Evolutionary conservation across 2,329 filamentous ascomycete species (phyloP), one percentile per base, ranked within the genome.

Genomic region (Colletotrichum simmondsii): DNA sequence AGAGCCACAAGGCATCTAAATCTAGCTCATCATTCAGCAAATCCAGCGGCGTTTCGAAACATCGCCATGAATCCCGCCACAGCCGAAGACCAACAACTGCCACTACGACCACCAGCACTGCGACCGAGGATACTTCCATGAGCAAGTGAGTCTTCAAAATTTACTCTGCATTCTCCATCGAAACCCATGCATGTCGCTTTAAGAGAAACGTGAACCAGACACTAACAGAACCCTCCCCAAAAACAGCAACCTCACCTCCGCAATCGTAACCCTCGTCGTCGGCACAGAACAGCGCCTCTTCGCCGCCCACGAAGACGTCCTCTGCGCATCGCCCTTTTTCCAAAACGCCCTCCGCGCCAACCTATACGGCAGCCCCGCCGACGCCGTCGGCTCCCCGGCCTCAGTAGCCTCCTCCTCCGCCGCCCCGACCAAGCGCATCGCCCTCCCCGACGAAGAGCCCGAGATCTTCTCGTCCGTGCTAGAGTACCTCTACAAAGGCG

Each of bases 401-500:
- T 42, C 35, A 14, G 35, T 16, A 4, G 37, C 57, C 54, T 14
- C 62, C 53, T n/a, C 42, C 16, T 49, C 42, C 1, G 28, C 68
- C 4, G 53, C 61, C 3, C 30, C 66, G 4, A 26, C 71, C 80
- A 95, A 94, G 84, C 92, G 92, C 67, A 93, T 98, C 80, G 89
- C 92, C 64, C 90, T 98, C 2, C 93, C 94, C 1, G 91, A 96
- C 73, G 95, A 98, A 82, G 92, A 95, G 77, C 95, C 95, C 24
- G 95, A 97, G 81, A 92, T 97, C 78, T 95, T 98, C 83, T 97
- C 94, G 8, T 95, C 93, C 6, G 89, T 98, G 12, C 91, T 98
- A 69, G 95, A 98, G 81, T 98, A 93, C 77, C 91, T 98, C 69
- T 97, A 97, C 89, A 97, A 97, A 84, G 95, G 95, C 75, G 95